These are phyloP conservation scores for Penicillium sumatraense DNA, from an alignment of 2,329 filamentous ascomycete species.

Conservation along the genomic window DNA sequence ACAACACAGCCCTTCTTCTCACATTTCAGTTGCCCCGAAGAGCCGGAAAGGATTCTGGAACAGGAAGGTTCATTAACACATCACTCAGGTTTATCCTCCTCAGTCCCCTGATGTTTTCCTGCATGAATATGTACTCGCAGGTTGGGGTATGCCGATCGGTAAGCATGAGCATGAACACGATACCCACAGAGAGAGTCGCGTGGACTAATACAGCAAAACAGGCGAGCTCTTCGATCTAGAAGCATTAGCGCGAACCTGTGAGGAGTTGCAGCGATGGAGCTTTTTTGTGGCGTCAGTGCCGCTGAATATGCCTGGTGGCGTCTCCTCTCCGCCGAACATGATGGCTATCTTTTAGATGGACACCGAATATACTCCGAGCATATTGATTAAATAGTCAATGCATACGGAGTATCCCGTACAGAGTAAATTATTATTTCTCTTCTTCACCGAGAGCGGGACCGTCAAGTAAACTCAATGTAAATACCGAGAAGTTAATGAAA, in stretches of 20 bases:
- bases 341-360: constrained; percentile 52
- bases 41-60: not conserved
- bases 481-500: not conserved
- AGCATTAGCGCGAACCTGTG: constrained; percentile 41
- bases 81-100: constrained; percentile 46
- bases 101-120: constrained; percentile 44
- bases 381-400: no score
- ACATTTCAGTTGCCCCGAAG: not conserved
- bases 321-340: constrained; percentile 52
- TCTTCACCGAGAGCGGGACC: not conserved
- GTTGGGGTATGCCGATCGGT: constrained; percentile 57
- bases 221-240: constrained; percentile 55
- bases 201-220: constrained; percentile 19
- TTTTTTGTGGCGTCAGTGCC: constrained; percentile 58
- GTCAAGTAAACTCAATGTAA: not conserved
- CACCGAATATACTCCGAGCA: no score
- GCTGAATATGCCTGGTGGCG: constrained; percentile 55
- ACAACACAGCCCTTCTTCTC: not conserved
- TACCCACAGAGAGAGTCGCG: not conserved
- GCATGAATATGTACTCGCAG: constrained; percentile 56
- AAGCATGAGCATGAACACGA: constrained; percentile 34
- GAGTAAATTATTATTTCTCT: no score
- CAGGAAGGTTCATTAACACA: not conserved
- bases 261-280: constrained; percentile 47
- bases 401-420: no score